Evolutionary conservation across 495 filamentous ascomycete species (phyloP).

Genomic region (Penicillium atrosanguineum): DNA sequence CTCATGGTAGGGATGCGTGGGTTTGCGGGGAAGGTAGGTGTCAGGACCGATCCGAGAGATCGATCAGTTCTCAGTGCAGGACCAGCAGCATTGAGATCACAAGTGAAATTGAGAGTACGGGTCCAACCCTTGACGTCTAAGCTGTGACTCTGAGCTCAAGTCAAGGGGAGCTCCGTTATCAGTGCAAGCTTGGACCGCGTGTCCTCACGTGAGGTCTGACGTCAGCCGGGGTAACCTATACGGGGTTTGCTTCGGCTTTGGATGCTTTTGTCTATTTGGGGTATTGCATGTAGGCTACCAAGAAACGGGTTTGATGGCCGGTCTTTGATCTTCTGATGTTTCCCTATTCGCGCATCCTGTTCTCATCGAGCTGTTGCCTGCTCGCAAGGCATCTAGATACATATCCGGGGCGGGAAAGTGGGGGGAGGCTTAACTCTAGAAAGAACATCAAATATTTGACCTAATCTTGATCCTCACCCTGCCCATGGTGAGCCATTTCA

Average conservation of each 20-base stretch:
- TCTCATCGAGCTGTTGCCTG: background rate
- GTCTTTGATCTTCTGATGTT: background rate
- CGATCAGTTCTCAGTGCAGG: background rate
- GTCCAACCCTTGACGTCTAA: background rate
- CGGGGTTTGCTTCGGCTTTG: background rate
- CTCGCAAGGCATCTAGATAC: background rate
- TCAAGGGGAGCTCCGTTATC: slow-evolving; percentile 17
- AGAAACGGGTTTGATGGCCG: background rate
- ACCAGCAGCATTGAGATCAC: background rate
- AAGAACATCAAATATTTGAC: too few species aligned
- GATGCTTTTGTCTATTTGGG: background rate
- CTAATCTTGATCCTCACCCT: too few species aligned
- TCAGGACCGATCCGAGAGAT: background rate
- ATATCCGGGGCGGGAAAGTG: background rate
- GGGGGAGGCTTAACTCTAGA: too few species aligned
- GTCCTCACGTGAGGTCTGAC: slow-evolving; percentile 29
- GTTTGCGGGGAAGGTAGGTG: slow-evolving; percentile 5
- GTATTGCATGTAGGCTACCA: background rate
- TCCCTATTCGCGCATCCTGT: background rate
- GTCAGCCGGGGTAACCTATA: slow-evolving; percentile 7
- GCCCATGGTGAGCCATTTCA: background rate
- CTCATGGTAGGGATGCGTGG: slow-evolving; percentile 21
- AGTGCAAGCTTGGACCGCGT: slow-evolving; percentile 18
- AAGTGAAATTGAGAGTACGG: background rate
- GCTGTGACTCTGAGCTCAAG: background rate